Base-by-base conservation (phyloP, 306 rosid species). In the Gastrolobium bilobum region DNA sequence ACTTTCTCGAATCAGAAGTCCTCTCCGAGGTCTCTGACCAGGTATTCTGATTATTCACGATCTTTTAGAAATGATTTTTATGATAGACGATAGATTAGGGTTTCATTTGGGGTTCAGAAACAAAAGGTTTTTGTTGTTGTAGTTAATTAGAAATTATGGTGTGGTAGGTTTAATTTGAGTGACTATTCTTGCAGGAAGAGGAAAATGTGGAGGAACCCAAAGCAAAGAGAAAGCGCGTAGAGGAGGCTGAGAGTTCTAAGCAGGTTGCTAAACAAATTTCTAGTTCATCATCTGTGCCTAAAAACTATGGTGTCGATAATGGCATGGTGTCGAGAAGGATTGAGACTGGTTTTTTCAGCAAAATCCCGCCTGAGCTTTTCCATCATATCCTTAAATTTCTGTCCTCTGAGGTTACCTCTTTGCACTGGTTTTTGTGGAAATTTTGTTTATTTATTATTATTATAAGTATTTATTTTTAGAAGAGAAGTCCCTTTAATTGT, bases 311-410 rank as follows among this genome's bases (percentile, higher is more conserved):
- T 52, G 84, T 8, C 15, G 72, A 26, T 33, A 89, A 69, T 14
- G 74, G 52, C 13, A 58, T 68, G 33, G 69, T 77, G 14, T 73
- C 83, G 3, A 79, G 48, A 84, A 85, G 89, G 77, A 92, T 95
- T 39, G 94, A 88, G 35, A 91, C 88, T 4, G 99, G 94, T 47
- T 62, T 77, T 79, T 82, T 95, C 85, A 87, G 88, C 84, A 85
- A 87, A 86, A 52, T 95, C 58, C 99, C 99, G 9, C 85, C 93
- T 2, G 99, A 95, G 81, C 90, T 95, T 77, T 91, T 86, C 64
- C 92, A 78, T 79, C 87, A 92, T 70, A 90, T 95, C 75, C 97
- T 95, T 64, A 95, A 90, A 79, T 95, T 95, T 86, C 91, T 95
- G 47, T 91, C 99, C 37, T 91, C 99, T 0, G 99, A 92, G 92